Base-by-base conservation (phyloP, 371 early-diverging fungal genomes). In the Rhizomucor pusillus region DNA sequence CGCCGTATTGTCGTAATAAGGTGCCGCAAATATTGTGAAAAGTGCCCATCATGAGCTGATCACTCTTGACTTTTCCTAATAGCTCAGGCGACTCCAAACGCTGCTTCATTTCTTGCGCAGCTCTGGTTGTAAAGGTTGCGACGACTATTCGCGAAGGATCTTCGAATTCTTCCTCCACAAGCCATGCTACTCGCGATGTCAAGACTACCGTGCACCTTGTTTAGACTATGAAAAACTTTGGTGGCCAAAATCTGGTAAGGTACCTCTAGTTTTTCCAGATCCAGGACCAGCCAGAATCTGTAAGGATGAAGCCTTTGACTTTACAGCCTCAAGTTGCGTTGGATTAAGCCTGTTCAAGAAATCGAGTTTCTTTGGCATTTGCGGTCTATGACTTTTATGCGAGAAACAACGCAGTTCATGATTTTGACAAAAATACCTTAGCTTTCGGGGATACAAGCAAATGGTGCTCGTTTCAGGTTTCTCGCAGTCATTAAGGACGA, bases 41-140 rank as follows among this genome's bases (percentile, higher is more conserved):
- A 20, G 87, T 86, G 11, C 77, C 77, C 29, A 69, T 61, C 7
- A 63, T 22, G 3, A 67, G 46, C 25, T 58, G 16, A n/a, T 51
- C 50, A 23, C 77, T 71, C 16, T 50, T 65, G 23, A 50, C 47
- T 14, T 22, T 22, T 1, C 77, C 77, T 0, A 77, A 50, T 18
- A 77, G 37, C 0, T 55, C 33, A 0, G 47, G 19, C 1, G 51
- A 20, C 39, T 47, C 36, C 13, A 86, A 59, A 1, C 83, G 69
- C 22, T 67, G 57, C 36, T 66, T 65, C 71, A 86, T 75, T 60
- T 86, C 87, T 13, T 65, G 68, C 0, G 87, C 83, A 5, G 87
- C 87, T 61, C 85, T 86, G 43, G 81, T 85, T 2, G 87, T 85
- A 57, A 86, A 86, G 1, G 87, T 85, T 0, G 82, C 79, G 1